Percentiles rank a stretch among this genome's conserved stretches.
These are phyloP conservation scores for Dorcoceras hygrometricum DNA, from an alignment of 257 asterid genomes.

Conservation along the genomic window DNA sequence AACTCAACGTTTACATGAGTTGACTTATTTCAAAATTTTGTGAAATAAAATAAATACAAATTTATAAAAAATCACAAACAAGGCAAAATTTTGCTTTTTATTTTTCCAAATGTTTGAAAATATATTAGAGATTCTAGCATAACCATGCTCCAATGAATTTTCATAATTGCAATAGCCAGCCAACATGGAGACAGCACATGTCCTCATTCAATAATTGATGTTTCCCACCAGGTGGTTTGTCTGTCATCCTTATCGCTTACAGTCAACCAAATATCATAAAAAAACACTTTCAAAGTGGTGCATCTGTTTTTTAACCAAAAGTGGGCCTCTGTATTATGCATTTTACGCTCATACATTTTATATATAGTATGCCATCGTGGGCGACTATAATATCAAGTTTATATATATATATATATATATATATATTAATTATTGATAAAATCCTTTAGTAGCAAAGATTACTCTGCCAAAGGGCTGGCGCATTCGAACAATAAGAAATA, in stretches of 20 bases:
- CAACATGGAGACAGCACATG: constrained; percentile 39
- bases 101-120: background rate
- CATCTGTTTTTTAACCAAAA: too few species aligned
- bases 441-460: too few species aligned
- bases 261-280: background rate
- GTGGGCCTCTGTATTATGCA: background rate
- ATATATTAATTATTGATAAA: too few species aligned
- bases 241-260: constrained; percentile 16
- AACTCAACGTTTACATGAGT: too few species aligned
- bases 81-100: background rate
- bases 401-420: too few species aligned
- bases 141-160: background rate
- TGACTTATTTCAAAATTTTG: too few species aligned
- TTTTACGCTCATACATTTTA: too few species aligned
- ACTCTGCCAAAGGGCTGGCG: background rate
- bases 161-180: constrained; percentile 12
- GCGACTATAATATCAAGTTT: too few species aligned
- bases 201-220: constrained; percentile 28
- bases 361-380: too few species aligned
- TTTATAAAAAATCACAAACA: background rate
- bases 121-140: background rate
- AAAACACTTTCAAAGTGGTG: background rate
- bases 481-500: background rate
- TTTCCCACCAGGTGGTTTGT: background rate
- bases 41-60: too few species aligned